phyloP scores from a whole-genome alignment of 768 basidiomycete species.

The Roridomyces roridus region DNA sequence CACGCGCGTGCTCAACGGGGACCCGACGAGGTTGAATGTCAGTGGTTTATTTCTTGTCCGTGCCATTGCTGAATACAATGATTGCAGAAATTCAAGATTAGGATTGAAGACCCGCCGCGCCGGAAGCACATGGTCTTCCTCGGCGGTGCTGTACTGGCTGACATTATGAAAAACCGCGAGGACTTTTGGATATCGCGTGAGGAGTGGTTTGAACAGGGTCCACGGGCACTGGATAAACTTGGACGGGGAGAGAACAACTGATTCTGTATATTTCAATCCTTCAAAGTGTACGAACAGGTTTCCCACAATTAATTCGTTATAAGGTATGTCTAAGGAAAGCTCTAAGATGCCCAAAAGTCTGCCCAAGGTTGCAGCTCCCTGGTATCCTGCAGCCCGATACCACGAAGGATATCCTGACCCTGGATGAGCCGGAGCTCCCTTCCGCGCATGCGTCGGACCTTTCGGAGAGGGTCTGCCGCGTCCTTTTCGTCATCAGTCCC shows the following conservation, averaged over 20 bases:
- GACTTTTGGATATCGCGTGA: conserved; percentile 96
- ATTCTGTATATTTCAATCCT: background rate
- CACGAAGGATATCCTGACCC: conserved; percentile 71
- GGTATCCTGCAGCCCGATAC: conserved; percentile 40
- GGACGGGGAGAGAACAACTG: conserved; percentile 63
- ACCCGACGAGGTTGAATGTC: conserved; percentile 86
- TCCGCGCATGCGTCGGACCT: conserved; percentile 76
- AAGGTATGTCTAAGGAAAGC: conserved; percentile 12
- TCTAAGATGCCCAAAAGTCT: conserved; percentile 46
- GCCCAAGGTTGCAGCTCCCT: conserved; percentile 50
- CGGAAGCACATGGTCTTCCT: conserved; percentile 99
- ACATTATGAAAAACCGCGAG: conserved; percentile 95
- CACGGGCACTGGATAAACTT: conserved; percentile 83
- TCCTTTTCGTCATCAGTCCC: conserved; percentile 85
- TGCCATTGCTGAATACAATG: background rate
- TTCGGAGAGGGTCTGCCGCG: conserved; percentile 63
- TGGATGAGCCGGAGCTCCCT: conserved; percentile 87
- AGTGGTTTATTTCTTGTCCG: conserved; percentile 36
- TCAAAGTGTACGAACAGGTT: conserved; percentile 9
- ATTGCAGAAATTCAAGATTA: conserved; percentile 99
- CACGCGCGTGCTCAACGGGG: conserved; percentile 83
- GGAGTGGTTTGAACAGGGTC: conserved; percentile 95
- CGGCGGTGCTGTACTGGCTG: conserved; percentile 96
- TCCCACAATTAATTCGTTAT: conserved; percentile 18
- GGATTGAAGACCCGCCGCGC: conserved; percentile 96